Evolutionary conservation across 2,329 filamentous ascomycete species (phyloP).

Genomic region (Trichoderma sp.): DNA sequence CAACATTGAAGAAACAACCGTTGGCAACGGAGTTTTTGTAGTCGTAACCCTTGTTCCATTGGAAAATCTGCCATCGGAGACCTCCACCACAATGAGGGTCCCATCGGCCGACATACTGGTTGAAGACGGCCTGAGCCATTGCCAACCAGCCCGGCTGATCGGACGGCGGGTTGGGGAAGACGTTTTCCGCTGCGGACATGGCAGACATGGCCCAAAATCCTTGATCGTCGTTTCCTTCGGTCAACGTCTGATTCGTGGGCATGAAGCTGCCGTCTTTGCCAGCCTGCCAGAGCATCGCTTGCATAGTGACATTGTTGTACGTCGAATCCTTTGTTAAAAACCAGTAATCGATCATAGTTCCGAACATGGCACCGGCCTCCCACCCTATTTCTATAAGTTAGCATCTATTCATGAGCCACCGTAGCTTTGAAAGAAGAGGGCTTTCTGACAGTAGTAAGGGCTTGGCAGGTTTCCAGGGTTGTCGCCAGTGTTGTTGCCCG

Average conservation of each 20-base stretch:
- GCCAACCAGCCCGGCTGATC: constrained; percentile 72
- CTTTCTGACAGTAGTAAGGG: constrained; percentile 62
- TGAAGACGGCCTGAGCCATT: constrained; percentile 76
- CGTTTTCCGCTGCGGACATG: constrained; percentile 75
- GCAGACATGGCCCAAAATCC: constrained; percentile 85
- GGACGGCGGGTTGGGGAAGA: constrained; percentile 67
- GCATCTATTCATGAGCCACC: constrained; percentile 27
- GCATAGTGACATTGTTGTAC: constrained; percentile 61
- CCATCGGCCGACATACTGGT: constrained; percentile 73
- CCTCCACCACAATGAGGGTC: constrained; percentile 70
- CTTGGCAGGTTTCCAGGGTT: constrained; percentile 58
- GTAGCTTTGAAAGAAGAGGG: constrained; percentile 29
- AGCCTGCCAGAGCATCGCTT: constrained; percentile 63
- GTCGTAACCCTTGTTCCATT: constrained; percentile 70
- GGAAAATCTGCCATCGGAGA: constrained; percentile 82
- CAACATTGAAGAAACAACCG: constrained; percentile 70
- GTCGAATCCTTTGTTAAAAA: constrained; percentile 65
- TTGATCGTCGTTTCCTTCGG: constrained; percentile 72
- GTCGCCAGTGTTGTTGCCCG: constrained; percentile 61
- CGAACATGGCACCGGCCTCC: constrained; percentile 73
- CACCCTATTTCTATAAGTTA: constrained; percentile 51
- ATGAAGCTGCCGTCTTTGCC: constrained; percentile 63
- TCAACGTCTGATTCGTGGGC: constrained; percentile 65
- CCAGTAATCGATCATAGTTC: constrained; percentile 72
- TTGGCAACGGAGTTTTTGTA: constrained; percentile 72